phyloP scores from a whole-genome alignment of 179 eudicot species.

The Drosera spatulata region DNA sequence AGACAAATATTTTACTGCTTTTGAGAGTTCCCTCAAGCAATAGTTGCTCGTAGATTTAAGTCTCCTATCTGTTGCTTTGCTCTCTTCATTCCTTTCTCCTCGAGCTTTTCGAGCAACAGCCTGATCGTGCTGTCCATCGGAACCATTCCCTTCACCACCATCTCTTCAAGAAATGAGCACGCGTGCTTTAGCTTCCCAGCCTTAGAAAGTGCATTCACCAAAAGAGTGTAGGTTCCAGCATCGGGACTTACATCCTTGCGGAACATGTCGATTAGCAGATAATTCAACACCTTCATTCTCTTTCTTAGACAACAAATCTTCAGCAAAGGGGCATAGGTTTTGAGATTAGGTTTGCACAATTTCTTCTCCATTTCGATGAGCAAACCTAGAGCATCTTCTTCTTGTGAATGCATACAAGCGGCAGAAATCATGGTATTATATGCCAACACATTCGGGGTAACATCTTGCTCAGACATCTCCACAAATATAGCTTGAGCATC shows the following conservation, averaged over 20 bases:
- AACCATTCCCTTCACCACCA: slow-evolving; percentile 43
- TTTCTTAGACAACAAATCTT: slow-evolving; percentile 66
- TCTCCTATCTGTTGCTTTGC: slow-evolving; percentile 45
- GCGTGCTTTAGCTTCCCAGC: slow-evolving; percentile 59
- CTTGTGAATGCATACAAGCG: slow-evolving; percentile 44
- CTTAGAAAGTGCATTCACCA: slow-evolving; percentile 50
- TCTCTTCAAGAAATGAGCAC: slow-evolving; percentile 48
- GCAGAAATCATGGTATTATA: slow-evolving; percentile 59
- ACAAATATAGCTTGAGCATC: slow-evolving; percentile 57
- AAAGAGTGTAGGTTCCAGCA: slow-evolving; percentile 47
- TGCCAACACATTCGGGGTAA: slow-evolving; percentile 37
- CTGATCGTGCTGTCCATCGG: slow-evolving; percentile 38
- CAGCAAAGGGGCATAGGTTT: slow-evolving; percentile 57
- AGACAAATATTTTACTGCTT: no score
- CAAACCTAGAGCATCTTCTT: slow-evolving; percentile 62
- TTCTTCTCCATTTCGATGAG: slow-evolving; percentile 61
- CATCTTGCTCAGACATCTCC: slow-evolving; percentile 50
- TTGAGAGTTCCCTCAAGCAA: no score
- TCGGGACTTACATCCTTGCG: slow-evolving; percentile 53
- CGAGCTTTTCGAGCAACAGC: slow-evolving; percentile 41
- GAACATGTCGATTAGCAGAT: slow-evolving; percentile 65
- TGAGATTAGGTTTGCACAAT: slow-evolving; percentile 38
- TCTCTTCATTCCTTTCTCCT: slow-evolving; percentile 44
- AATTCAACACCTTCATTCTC: slow-evolving; percentile 65
- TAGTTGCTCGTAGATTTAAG: slow-evolving; percentile 6